Evolutionary conservation across 495 filamentous ascomycete species (phyloP).

Genomic region (Penicillium turbatum): DNA sequence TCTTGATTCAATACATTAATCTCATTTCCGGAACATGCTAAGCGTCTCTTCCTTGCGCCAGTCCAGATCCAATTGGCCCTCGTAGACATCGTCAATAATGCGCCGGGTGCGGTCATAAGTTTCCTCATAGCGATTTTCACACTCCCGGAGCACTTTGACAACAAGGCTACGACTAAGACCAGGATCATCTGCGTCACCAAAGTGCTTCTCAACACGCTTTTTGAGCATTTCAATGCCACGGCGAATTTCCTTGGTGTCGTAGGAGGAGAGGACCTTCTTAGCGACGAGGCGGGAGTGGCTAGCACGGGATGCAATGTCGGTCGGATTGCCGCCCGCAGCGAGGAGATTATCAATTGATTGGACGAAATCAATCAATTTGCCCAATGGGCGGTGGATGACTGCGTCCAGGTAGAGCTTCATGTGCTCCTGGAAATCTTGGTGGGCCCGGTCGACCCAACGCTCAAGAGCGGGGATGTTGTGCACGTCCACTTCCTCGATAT

Average conservation of each 20-base stretch:
- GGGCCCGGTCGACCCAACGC: conserved; percentile 73
- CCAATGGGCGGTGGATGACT: conserved; percentile 83
- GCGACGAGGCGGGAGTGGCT: conserved; percentile 75
- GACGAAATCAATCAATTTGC: conserved; percentile 84
- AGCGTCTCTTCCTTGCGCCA: conserved; percentile 57
- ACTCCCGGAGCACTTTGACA: conserved; percentile 70
- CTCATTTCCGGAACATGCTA: conserved; percentile 49
- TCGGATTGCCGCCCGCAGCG: conserved; percentile 33
- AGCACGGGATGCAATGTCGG: conserved; percentile 63
- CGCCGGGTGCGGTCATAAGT: conserved; percentile 65
- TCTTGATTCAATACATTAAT: conserved; percentile 2
- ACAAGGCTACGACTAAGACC: conserved; percentile 66
- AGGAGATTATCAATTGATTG: conserved; percentile 76
- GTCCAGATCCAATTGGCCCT: conserved; percentile 57
- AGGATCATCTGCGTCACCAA: conserved; percentile 78
- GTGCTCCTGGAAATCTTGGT: conserved; percentile 79
- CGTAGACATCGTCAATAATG: conserved; percentile 60
- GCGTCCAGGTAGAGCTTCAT: conserved; percentile 80
- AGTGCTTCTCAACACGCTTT: conserved; percentile 94
- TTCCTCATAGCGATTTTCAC: conserved; percentile 71
- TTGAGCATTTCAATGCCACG: conserved; percentile 80
- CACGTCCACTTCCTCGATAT: conserved; percentile 84
- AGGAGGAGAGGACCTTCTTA: conserved; percentile 74
- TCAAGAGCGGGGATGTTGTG: conserved; percentile 67
- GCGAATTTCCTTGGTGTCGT: conserved; percentile 77